Percentiles rank a stretch among this genome's conserved stretches.
These are phyloP conservation scores for Gloeopeniophorella convolvens DNA, from an alignment of 768 basidiomycete species.

Conservation along the genomic window DNA sequence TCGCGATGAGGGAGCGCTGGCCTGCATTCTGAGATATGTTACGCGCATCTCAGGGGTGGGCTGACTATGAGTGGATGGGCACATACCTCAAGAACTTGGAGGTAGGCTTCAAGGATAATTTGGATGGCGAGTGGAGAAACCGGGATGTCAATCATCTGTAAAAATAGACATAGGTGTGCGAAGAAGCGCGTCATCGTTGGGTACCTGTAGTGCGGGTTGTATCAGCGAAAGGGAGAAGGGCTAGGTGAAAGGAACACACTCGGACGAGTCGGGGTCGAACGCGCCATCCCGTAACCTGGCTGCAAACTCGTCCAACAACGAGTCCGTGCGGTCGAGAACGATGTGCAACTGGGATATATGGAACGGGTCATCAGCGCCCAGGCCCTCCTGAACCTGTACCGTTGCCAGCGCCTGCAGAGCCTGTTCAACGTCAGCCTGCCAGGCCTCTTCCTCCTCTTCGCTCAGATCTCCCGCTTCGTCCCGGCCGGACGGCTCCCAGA, in stretches of 20 bases:
- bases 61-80: background rate
- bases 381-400: constrained; percentile 57
- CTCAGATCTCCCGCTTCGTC: constrained; percentile 27
- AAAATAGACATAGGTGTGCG: constrained; percentile 84
- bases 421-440: constrained; percentile 57
- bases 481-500: constrained; percentile 67
- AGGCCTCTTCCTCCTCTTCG: constrained; percentile 44
- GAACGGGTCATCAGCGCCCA: constrained; percentile 66
- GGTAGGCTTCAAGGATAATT: constrained; percentile 80
- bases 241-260: constrained; percentile 37
- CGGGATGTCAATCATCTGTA: constrained; percentile 71
- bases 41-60: background rate
- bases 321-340: constrained; percentile 61
- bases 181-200: constrained; percentile 81
- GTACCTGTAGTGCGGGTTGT: constrained; percentile 40
- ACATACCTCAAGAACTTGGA: constrained; percentile 76
- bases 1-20: constrained; percentile 79
- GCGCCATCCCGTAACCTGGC: constrained; percentile 45
- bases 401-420: constrained; percentile 53
- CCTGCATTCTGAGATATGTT: constrained; percentile 62
- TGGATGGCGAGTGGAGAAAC: constrained; percentile 74
- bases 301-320: constrained; percentile 65
- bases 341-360: constrained; percentile 78
- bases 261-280: constrained; percentile 42
- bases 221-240: constrained; percentile 17